Conservation (phyloP, 2,329 filamentous ascomycete species). For the Stagonosporopsis cucurbitacearum region DNA sequence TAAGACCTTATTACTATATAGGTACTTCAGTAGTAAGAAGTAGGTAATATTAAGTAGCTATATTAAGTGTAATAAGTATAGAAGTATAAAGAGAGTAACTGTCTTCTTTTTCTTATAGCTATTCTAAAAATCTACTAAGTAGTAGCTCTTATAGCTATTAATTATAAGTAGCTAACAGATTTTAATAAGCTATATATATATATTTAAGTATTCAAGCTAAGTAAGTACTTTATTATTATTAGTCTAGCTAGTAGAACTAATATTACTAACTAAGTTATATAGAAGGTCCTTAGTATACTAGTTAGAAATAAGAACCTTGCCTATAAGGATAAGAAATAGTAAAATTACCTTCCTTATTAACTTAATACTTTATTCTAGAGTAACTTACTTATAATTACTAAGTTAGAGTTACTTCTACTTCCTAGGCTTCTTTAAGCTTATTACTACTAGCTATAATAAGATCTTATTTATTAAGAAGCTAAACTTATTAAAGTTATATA, state of each 20-base stretch:
- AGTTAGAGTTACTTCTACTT: too few relatives aligned
- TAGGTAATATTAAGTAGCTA: too few relatives aligned
- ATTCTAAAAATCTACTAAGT: background rate
- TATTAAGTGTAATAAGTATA: too few relatives aligned
- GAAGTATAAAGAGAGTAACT: background rate
- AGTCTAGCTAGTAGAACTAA: background rate
- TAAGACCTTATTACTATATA: background rate
- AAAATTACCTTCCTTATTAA: too few relatives aligned
- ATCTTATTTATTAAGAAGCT: too few relatives aligned
- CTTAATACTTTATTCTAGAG: too few relatives aligned
- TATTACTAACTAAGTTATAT: background rate
- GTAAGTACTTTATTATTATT: background rate
- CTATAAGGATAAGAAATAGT: background rate
- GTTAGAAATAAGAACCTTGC: too few relatives aligned
- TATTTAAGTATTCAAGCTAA: background rate
- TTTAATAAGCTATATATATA: background rate
- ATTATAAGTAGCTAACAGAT: background rate
- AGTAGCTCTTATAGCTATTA: background rate
- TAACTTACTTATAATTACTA: too few relatives aligned
- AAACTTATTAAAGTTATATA: too few relatives aligned
- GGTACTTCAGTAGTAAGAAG: background rate
- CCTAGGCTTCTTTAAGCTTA: too few relatives aligned
- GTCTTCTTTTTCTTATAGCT: background rate
- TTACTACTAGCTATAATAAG: too few relatives aligned
- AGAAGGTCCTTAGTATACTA: background rate